Evolutionary conservation across 139 green algal genomes (phyloP), one percentile per base, ranked within the genome.

Genomic region (Coelastrella sp.): DNA sequence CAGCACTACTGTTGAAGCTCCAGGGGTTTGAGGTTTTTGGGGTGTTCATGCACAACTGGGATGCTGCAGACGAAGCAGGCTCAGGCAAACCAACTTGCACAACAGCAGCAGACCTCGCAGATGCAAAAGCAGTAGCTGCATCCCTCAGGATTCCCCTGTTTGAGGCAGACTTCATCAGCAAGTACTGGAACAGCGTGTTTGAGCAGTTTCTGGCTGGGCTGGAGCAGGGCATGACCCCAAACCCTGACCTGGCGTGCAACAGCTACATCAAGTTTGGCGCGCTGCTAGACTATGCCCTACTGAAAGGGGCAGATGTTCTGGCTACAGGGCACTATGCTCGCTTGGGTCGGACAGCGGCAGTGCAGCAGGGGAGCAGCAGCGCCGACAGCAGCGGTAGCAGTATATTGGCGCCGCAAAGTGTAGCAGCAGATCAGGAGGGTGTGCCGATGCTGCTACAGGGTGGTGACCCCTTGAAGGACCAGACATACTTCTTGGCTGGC

Each of bases 231-330:
- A 81, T 96, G 14, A 98, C 96, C 2, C 97, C 97, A 22, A 98
- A 98, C 90, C 97, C 97, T 3, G 97, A 98, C 93, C 92, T 98
- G 13, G 92, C 88, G 17, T 98, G 97, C 93, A 98, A 98, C 94
- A 92, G 94, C 58, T 79, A 94, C 92, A 97, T 98, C 91, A 98
- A 98, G 90, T 98, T 98, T 93, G 95, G 91, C 4, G 93, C 94
- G 2, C 89, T 98, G 80, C 87, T 96, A 57, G 59, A 91, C 0
- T 92, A 92, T 90, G 96, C 92, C 3, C 16, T 64, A 7, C 8
- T 19, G 0, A 84, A 94, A 80, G 96, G 96, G 8, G 93, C 95
- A 47, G 92, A 95, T 54, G 75, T 76, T 47, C 68, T 98, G n/a
- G 95, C 94, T 11, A 98, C 96, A 0, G 96, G 96, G 5, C 96